A percentile compares a stretch with the other conserved stretches of the same genome.
phyloP scores from a whole-genome alignment of 2,329 filamentous ascomycete genomes.

The Simplicillium aogashimaense region DNA sequence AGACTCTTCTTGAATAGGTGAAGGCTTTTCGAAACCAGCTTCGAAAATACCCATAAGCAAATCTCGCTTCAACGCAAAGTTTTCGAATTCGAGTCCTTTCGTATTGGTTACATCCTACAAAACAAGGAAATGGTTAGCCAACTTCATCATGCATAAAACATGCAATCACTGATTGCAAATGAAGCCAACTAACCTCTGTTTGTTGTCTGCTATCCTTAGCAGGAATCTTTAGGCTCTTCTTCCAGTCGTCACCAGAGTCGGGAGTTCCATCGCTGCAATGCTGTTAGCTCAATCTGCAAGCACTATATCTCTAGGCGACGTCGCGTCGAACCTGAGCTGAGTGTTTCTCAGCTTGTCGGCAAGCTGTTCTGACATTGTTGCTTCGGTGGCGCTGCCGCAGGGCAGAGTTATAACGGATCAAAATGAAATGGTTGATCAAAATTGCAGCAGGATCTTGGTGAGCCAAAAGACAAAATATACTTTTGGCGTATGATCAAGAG shows the following conservation, averaged over 20 bases:
- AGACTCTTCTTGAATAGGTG: conserved; percentile 97
- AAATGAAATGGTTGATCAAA: background rate
- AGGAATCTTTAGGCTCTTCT: conserved; percentile 61
- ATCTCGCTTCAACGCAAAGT: conserved; percentile 90
- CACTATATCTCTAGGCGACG: background rate
- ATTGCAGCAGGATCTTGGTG: too few relatives aligned
- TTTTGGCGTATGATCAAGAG: too few relatives aligned
- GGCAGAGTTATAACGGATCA: conserved; percentile 13
- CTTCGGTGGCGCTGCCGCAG: conserved; percentile 13
- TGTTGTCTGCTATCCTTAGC: conserved; percentile 68
- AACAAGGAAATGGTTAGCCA: conserved; percentile 3
- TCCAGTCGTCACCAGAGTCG: conserved; percentile 55
- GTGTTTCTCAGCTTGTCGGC: conserved; percentile 32
- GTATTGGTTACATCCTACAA: conserved; percentile 90
- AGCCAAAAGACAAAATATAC: too few relatives aligned
- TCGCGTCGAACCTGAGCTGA: conserved; percentile 26
- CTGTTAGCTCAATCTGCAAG: conserved; percentile 21
- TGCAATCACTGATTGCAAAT: background rate
- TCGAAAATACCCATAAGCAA: conserved; percentile 99
- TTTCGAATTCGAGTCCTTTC: conserved; percentile 95
- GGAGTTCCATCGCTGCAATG: conserved; percentile 35
- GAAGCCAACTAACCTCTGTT: conserved; percentile 53
- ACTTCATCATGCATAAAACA: background rate
- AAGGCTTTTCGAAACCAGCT: conserved; percentile 96
- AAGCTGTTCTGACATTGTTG: conserved; percentile 33